Percentiles rank a stretch among this genome's conserved stretches.
phyloP scores from a whole-genome alignment of 1,139 yeast genomes.

The Protomyces macrosporus region DNA sequence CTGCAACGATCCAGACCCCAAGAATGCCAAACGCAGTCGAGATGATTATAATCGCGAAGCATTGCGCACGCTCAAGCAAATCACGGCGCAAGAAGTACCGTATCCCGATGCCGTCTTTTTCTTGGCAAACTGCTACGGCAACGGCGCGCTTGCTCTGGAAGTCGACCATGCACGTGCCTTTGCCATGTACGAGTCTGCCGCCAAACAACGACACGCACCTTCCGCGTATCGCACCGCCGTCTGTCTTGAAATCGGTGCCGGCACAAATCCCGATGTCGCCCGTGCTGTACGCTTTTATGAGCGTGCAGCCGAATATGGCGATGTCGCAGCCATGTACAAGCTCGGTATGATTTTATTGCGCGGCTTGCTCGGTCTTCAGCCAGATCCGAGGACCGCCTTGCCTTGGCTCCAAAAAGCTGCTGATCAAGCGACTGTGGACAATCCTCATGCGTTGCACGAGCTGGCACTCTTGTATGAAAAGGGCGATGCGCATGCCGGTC shows the following conservation, averaged over 20 bases:
- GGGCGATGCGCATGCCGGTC: slow-evolving; percentile 39
- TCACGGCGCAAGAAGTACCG: slow-evolving; percentile 38
- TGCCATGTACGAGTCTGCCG: slow-evolving; percentile 54
- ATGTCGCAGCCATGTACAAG: slow-evolving; percentile 60
- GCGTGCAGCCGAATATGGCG: slow-evolving; percentile 55
- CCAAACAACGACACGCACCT: slow-evolving; percentile 51
- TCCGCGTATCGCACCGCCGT: slow-evolving; percentile 65
- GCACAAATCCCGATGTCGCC: slow-evolving; percentile 45
- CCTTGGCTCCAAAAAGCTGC: slow-evolving; percentile 56
- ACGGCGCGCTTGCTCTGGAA: slow-evolving; percentile 50
- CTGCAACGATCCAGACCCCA: slow-evolving; percentile 41
- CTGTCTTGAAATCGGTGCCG: slow-evolving; percentile 62
- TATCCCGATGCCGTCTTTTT: slow-evolving; percentile 49
- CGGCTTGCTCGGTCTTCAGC: slow-evolving; percentile 46
- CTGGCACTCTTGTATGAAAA: slow-evolving; percentile 70
- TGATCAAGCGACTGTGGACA: slow-evolving; percentile 43
- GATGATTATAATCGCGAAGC: slow-evolving; percentile 55
- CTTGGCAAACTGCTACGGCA: slow-evolving; percentile 58
- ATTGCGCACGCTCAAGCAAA: slow-evolving; percentile 52
- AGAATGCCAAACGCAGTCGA: slow-evolving; percentile 49
- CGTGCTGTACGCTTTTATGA: slow-evolving; percentile 52
- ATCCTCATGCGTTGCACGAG: slow-evolving; percentile 57
- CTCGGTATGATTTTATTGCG: slow-evolving; percentile 58
- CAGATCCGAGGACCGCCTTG: slow-evolving; percentile 49
- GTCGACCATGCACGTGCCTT: slow-evolving; percentile 57